Evolutionary conservation across 306 rosid genomes (phyloP), one percentile per base, ranked within the genome.

Genomic region (Castanea sativa): DNA sequence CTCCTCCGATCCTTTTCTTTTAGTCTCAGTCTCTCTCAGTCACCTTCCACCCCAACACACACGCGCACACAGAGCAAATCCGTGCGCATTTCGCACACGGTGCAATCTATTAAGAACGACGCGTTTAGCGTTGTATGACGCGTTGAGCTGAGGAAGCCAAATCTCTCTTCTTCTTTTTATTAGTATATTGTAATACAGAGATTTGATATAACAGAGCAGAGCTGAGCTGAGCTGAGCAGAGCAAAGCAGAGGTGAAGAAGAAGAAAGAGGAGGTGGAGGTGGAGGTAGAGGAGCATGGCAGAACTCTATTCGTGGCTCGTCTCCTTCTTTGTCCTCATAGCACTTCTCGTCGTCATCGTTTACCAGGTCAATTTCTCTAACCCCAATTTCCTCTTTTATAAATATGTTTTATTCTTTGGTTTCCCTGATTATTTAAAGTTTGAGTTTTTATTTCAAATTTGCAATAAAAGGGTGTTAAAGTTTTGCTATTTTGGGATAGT

Each of bases 291-390:
- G 78, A 83, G 65, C 75, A 94, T 95, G 99, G 97, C 71, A 60
- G 97, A 88, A 87, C 89, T 95, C 4, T 83, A 74, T 35, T 88
- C 83, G 21, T 95, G 99, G 99, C 93, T 95, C 43, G 60, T 95
- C 79, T 93, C 98, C 86, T 95, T 95, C 91, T 88, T 95, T 87
- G 80, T 90, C 76, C 88, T 95, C 72, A 88, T 95, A 18, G 85
- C 90, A 73, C 85, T 95, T 59, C 96, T 95, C 57, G 80, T 83
- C 72, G 85, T 93, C 74, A 85, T 95, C 82, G 92, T 92, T 67
- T 95, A 79, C 81, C 99, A 95, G 99, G 99, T 94, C 81, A 73
- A 53, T 76, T 73, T 29, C 52, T 41, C 59, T 3, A 78, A 30
- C 75, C 75, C 81, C 80, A 71, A 5, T 10, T 33, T 5, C 65